A percentile compares a stretch with the other conserved stretches of the same genome.
Evolutionary conservation across 106 monocot species (phyloP).

Genomic region (Apostasia shenzhenica): DNA sequence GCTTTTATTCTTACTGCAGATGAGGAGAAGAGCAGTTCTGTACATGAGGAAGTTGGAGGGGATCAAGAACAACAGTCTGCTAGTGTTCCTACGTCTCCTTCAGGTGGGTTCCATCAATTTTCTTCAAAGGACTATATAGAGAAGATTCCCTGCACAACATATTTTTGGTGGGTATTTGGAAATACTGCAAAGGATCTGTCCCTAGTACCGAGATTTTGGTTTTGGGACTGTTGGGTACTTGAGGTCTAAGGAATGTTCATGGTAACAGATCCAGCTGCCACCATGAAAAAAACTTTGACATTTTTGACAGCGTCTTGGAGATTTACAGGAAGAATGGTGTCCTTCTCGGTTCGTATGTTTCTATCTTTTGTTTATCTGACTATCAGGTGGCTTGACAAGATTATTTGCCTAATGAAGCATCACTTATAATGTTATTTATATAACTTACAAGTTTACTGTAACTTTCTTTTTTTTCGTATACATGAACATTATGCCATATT

Average conservation of each 20-base stretch:
- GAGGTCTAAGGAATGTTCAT: slow-evolving; percentile 52
- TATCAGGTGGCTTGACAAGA: slow-evolving; percentile 33
- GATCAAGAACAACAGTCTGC: slow-evolving; percentile 54
- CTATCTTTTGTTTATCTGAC: slow-evolving; percentile 55
- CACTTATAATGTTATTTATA: background rate
- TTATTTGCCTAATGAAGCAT: slow-evolving; percentile 4
- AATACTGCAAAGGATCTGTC: slow-evolving; percentile 57
- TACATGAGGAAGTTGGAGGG: slow-evolving; percentile 51
- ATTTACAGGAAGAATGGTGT: slow-evolving; percentile 61
- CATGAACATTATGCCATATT: too few relatives aligned
- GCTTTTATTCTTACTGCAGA: slow-evolving; percentile 18
- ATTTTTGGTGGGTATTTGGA: slow-evolving; percentile 79
- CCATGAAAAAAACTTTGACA: slow-evolving; percentile 64
- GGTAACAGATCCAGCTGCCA: slow-evolving; percentile 49
- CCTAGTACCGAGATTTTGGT: slow-evolving; percentile 51
- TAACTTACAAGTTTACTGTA: background rate
- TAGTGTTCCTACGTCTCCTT: slow-evolving; percentile 62
- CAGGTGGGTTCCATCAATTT: slow-evolving; percentile 98
- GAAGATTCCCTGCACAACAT: slow-evolving; percentile 79
- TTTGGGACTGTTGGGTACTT: slow-evolving; percentile 52
- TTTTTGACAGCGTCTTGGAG: slow-evolving; percentile 82
- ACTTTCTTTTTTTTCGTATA: too few relatives aligned
- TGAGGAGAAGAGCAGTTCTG: slow-evolving; percentile 32
- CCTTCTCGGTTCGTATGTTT: slow-evolving; percentile 95
- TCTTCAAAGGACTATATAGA: slow-evolving; percentile 92